A percentile compares a stretch with the other conserved stretches of the same genome.
These are phyloP conservation scores for Serendipita sp. DNA, from an alignment of 1,284 basidiomycete genomes.

Conservation along the genomic window DNA sequence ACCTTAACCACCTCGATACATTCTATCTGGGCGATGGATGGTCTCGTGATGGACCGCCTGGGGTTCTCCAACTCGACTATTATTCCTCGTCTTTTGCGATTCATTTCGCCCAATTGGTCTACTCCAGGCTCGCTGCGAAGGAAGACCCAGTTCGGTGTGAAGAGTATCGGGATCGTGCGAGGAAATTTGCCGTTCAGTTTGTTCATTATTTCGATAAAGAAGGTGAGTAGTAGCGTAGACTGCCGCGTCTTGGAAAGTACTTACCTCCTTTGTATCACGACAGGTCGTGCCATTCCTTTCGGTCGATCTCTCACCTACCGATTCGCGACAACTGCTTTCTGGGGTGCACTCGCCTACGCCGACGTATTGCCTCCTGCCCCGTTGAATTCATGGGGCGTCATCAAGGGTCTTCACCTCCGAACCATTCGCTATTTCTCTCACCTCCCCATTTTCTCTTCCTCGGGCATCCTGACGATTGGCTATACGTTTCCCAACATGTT, in stretches of 20 bases:
- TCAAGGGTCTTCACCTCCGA: slow-evolving; percentile 59
- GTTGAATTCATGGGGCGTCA: slow-evolving; percentile 49
- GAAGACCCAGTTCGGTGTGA: slow-evolving; percentile 51
- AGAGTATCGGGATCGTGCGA: slow-evolving; percentile 48
- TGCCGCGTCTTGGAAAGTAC: background rate
- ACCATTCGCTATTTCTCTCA: slow-evolving; percentile 59
- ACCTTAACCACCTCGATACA: slow-evolving; percentile 63
- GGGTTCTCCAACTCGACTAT: slow-evolving; percentile 63
- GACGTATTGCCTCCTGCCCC: slow-evolving; percentile 54
- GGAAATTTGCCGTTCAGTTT: slow-evolving; percentile 52
- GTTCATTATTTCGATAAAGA: slow-evolving; percentile 62
- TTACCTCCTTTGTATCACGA: background rate
- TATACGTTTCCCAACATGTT: slow-evolving; percentile 49
- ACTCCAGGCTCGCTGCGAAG: slow-evolving; percentile 49
- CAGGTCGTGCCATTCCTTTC: slow-evolving; percentile 62
- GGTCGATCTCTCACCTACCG: slow-evolving; percentile 65
- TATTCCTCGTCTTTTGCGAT: slow-evolving; percentile 71
- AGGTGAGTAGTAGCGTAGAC: slow-evolving; percentile 27
- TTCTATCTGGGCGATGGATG: slow-evolving; percentile 60
- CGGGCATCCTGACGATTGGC: slow-evolving; percentile 62
- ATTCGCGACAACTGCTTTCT: slow-evolving; percentile 66
- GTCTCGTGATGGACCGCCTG: slow-evolving; percentile 65
- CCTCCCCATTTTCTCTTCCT: slow-evolving; percentile 34
- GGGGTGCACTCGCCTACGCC: slow-evolving; percentile 61
- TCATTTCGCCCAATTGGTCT: slow-evolving; percentile 58